phyloP scores from a whole-genome alignment of 352 stramenopile genomes.

The Pythium insidiosum region DNA sequence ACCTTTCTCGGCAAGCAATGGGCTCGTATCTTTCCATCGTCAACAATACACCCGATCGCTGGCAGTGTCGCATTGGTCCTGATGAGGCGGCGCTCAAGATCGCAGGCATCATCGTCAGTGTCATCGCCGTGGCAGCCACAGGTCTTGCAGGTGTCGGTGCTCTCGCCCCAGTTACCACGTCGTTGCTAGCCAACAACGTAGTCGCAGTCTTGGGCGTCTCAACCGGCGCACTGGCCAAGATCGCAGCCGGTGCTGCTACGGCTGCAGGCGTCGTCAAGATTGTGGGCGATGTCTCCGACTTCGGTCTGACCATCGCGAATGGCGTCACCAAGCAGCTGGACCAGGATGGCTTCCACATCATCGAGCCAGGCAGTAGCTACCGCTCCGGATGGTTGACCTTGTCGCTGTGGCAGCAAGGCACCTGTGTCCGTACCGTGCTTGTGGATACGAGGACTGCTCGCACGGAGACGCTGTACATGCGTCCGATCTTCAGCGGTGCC shows the following conservation, averaged over 20 bases:
- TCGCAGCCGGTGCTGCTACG: slow-evolving; percentile 1
- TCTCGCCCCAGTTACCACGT: slow-evolving; percentile 1
- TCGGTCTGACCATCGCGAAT: slow-evolving; percentile 22
- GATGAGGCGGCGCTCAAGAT: slow-evolving; percentile 13
- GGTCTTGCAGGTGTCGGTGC: slow-evolving; percentile 1
- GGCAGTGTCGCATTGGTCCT: slow-evolving; percentile 5
- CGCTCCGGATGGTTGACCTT: no score
- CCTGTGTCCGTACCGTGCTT: no score
- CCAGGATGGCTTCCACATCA: background rate
- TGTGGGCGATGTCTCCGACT: slow-evolving; percentile 17
- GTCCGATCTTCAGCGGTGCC: slow-evolving; percentile 35
- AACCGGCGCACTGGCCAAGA: background rate
- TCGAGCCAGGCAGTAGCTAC: no score
- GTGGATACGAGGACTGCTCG: slow-evolving; percentile 21
- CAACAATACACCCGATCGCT: slow-evolving; percentile 10
- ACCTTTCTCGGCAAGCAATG: slow-evolving; percentile 2
- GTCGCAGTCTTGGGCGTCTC: slow-evolving; percentile 8
- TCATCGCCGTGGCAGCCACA: background rate
- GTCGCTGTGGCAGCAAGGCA: no score
- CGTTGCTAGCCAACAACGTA: background rate
- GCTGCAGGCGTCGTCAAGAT: slow-evolving; percentile 1
- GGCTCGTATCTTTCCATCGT: slow-evolving; percentile 13
- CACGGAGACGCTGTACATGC: slow-evolving; percentile 33
- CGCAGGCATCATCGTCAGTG: slow-evolving; percentile 1
- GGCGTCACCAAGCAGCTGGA: slow-evolving; percentile 24